Evolutionary conservation across 1,139 yeast species (phyloP).

Genomic region (Insectozyma bohioensis): DNA sequence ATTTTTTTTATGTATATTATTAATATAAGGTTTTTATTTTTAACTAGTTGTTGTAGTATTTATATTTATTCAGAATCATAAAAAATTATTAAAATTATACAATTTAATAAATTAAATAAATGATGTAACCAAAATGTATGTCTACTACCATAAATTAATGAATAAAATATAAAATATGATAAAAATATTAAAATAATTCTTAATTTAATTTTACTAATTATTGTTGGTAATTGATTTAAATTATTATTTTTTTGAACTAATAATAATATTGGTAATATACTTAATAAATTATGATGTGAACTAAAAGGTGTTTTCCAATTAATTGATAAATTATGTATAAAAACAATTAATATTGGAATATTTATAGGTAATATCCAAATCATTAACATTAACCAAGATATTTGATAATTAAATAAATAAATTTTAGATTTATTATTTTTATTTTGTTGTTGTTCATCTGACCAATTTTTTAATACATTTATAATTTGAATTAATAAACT

Average conservation of each 20-base stretch:
- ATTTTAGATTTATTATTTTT: neutral
- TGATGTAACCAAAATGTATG: conserved; percentile 74
- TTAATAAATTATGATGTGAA: conserved; percentile 71
- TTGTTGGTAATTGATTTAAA: conserved; percentile 16
- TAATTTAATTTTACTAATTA: conserved; percentile 19
- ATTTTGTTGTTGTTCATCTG: neutral
- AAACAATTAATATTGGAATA: conserved; percentile 66
- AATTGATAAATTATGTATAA: conserved; percentile 65
- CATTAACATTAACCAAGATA: conserved; percentile 57
- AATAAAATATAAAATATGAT: conserved; percentile 51
- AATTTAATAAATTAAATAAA: conserved; percentile 55
- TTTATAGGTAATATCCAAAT: conserved; percentile 69
- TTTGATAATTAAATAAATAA: conserved; percentile 46
- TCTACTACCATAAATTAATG: conserved; percentile 63
- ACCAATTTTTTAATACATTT: conserved; percentile 37
- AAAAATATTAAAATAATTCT: conserved; percentile 27
- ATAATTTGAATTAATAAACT: conserved; percentile 53
- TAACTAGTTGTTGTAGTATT: neutral
- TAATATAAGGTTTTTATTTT: conserved; percentile 4
- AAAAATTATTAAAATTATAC: conserved; percentile 28
- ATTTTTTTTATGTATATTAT: conserved; percentile 10
- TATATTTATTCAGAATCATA: too few species aligned
- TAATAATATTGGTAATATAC: conserved; percentile 61
- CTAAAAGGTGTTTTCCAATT: conserved; percentile 76
- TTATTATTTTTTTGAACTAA: conserved; percentile 49